Conservation (phyloP, 2,329 filamentous ascomycete genomes). For the Fusarium udum region DNA sequence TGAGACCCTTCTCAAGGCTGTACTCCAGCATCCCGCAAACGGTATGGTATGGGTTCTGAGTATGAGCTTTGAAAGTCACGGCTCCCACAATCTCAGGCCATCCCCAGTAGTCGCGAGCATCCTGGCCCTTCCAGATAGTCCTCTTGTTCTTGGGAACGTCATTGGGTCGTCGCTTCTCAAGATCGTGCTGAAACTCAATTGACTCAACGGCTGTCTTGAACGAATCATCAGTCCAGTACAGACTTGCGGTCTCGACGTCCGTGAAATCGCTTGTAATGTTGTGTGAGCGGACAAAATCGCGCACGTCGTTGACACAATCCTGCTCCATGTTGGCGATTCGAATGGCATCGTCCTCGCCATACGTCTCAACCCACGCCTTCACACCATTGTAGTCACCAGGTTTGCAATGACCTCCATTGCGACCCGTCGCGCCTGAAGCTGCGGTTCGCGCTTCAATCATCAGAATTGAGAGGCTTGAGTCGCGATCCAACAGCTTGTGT, state of each 20-base stretch:
- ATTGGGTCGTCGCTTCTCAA: slow-evolving; percentile 11
- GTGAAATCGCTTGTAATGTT: slow-evolving; percentile 28
- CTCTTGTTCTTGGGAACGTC: slow-evolving; percentile 24
- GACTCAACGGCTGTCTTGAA: slow-evolving; percentile 15
- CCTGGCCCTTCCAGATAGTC: slow-evolving; percentile 10
- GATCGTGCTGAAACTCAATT: slow-evolving; percentile 11
- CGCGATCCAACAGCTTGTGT: slow-evolving; percentile 21
- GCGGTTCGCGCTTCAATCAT: slow-evolving; percentile 24
- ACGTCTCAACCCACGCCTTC: slow-evolving; percentile 11
- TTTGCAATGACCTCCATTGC: slow-evolving; percentile 19
- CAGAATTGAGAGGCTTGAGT: slow-evolving; percentile 9
- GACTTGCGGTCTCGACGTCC: slow-evolving; percentile 12
- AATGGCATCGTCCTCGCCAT: slow-evolving; percentile 20
- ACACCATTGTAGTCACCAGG: slow-evolving; percentile 15
- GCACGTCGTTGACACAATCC: slow-evolving; percentile 20
- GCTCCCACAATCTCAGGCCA: slow-evolving; percentile 18
- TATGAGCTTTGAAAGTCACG: slow-evolving; percentile 24
- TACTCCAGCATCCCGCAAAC: slow-evolving; percentile 22
- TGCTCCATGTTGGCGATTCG: slow-evolving; percentile 25
- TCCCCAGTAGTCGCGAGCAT: slow-evolving; percentile 15
- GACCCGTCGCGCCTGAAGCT: slow-evolving; percentile 15
- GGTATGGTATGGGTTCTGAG: slow-evolving; percentile 19
- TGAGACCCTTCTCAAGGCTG: slow-evolving; percentile 10
- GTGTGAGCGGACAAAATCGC: slow-evolving; percentile 19
- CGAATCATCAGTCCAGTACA: slow-evolving; percentile 25